A percentile compares a stretch with the other conserved stretches of the same genome.
Conservation (phyloP, 768 basidiomycete genomes). For the Pisolithus orientalis region DNA sequence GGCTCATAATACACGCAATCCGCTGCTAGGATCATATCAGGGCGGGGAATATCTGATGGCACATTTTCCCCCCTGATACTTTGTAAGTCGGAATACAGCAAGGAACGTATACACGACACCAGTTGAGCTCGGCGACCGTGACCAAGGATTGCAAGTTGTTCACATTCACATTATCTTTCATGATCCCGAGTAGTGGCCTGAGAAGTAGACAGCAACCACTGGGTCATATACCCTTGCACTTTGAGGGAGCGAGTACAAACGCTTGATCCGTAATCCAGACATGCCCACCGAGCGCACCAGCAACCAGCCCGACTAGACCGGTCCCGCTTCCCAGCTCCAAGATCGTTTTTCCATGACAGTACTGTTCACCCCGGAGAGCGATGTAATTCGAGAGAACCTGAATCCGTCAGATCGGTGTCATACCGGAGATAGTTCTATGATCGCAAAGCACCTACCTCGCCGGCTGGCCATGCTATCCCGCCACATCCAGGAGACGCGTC, state of each 20-base stretch:
- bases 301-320: constrained; percentile 85
- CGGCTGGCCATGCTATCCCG: constrained; percentile 89
- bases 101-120: constrained; percentile 41
- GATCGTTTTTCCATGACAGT: constrained; percentile 50
- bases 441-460: constrained; percentile 51
- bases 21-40: constrained; percentile 78
- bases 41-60: constrained; percentile 39
- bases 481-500: constrained; percentile 88
- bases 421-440: neutral
- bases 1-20: constrained; percentile 97
- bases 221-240: constrained; percentile 5
- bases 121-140: constrained; percentile 69
- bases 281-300: constrained; percentile 58
- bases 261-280: constrained; percentile 87
- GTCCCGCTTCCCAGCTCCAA: constrained; percentile 90
- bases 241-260: constrained; percentile 44
- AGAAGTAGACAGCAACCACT: constrained; percentile 2
- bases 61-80: constrained; percentile 57
- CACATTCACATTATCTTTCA: constrained; percentile 64
- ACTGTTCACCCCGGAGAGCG: constrained; percentile 42
- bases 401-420: neutral
- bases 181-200: constrained; percentile 74
- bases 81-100: constrained; percentile 4
- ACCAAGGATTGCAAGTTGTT: constrained; percentile 56
- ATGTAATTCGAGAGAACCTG: constrained; percentile 81